Base-by-base conservation (phyloP, 1,284 basidiomycete species). In the Cutaneotrichosporon sp. region DNA sequence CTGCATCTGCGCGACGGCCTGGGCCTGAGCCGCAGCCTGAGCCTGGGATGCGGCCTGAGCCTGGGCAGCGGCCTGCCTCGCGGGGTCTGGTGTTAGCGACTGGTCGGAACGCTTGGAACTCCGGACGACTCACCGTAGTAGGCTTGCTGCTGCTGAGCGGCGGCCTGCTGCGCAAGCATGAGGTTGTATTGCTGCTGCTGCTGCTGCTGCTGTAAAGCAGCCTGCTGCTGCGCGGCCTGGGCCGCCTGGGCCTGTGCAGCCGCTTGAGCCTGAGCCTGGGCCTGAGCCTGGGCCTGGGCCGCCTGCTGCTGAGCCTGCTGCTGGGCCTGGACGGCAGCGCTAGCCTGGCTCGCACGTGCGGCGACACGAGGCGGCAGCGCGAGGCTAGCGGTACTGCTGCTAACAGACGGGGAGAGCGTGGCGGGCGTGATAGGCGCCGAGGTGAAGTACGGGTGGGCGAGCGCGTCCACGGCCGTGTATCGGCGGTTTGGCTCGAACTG, bases 401-500 rank as follows among this genome's bases (percentile, higher is more conserved):
- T 66, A 13, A 72, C 70, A 6, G 69, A 63, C 5, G 70, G 64
- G n/a, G 76, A 73, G 26, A 77, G 67, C 2, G 74, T 72, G 7
- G 76, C 76, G 4, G 76, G 73, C 14, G 74, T 71, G 58, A 77
- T 76, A 4, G 76, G 76, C 10, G 59, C 64, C 11, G 53, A 49
- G 55, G 89, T 91, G 79, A 98, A 98, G 82, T 98, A 98, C 0
- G 92, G 91, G 76, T 99, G 97, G 18, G 85, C 86, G 59, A 99
- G 86, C 0, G 97, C 95, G 60, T 97, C 92, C 34, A 90, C 89
- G 31, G 96, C 96, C 11, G 92, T 91, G 67, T 97, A 88, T 62
- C 97, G 89, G 75, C 95, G 90, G 34, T 89, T 86, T 0, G 97
- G 97, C 78, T 99, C 97, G 75, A 99, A 99, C 77, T 97, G 94